Conservation (phyloP, 2,329 filamentous ascomycete genomes). For the Xylaria sp. region DNA sequence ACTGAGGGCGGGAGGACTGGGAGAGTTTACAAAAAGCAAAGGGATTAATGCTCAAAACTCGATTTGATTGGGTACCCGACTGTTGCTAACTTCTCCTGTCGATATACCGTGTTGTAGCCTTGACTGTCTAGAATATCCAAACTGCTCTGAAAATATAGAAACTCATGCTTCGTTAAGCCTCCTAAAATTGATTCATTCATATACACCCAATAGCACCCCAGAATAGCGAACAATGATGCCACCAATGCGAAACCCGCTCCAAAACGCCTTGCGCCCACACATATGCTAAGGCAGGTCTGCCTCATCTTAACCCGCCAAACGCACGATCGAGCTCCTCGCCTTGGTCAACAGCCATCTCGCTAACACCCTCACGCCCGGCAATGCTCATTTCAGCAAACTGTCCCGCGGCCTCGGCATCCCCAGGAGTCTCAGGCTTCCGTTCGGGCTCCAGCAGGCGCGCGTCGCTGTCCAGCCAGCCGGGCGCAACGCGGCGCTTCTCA, state of each 20-base stretch:
- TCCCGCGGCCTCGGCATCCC: slow-evolving; percentile 37
- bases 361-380: slow-evolving; percentile 44
- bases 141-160: background rate
- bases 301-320: slow-evolving; percentile 58
- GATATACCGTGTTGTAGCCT: background rate
- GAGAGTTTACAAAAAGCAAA: background rate
- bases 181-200: slow-evolving; percentile 3
- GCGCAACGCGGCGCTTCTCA: slow-evolving; percentile 82
- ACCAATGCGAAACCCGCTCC: slow-evolving; percentile 4
- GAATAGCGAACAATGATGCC: background rate
- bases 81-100: background rate
- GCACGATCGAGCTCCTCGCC: slow-evolving; percentile 68
- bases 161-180: background rate
- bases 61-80: background rate
- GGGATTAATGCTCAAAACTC: too few relatives aligned
- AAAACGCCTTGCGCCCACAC: slow-evolving; percentile 10
- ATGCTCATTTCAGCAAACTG: slow-evolving; percentile 49
- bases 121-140: background rate
- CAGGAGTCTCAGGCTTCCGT: slow-evolving; percentile 52
- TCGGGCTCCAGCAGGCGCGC: slow-evolving; percentile 76
- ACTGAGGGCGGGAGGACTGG: background rate
- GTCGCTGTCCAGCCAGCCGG: slow-evolving; percentile 83
- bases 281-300: background rate
- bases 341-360: slow-evolving; percentile 59
- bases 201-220: background rate